A percentile compares a stretch with the other conserved stretches of the same genome.
Conservation (phyloP, 179 eudicot species). For the Gypsophila paniculata region DNA sequence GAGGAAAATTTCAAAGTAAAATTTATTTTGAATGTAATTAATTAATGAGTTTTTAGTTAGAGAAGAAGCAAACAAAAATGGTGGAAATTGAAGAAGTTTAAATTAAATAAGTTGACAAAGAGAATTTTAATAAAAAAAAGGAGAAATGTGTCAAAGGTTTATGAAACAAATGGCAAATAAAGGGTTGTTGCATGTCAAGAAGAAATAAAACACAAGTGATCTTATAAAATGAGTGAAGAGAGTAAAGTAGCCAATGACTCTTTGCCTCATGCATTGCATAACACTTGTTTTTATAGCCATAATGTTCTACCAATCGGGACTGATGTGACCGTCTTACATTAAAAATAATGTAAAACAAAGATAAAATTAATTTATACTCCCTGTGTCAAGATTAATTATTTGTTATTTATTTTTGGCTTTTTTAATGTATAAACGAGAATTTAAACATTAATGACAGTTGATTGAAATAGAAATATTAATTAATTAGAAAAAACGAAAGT, state of each 20-base stretch:
- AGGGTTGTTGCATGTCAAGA: constrained; percentile 25
- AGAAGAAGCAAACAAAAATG: background rate
- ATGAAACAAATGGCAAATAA: constrained; percentile 24
- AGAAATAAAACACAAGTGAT: background rate
- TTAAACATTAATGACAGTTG: too few species aligned
- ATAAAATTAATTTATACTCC: too few species aligned
- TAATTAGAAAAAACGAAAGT: too few species aligned
- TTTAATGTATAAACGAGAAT: too few species aligned
- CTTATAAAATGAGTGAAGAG: background rate
- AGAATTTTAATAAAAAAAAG: background rate
- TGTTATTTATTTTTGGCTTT: too few species aligned
- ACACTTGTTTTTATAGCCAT: constrained; percentile 32
- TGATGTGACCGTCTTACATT: too few species aligned
- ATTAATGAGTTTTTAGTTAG: background rate
- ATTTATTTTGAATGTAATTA: background rate
- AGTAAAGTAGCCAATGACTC: constrained; percentile 8
- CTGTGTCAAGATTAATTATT: too few species aligned
- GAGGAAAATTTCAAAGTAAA: background rate
- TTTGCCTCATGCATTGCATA: constrained; percentile 26
- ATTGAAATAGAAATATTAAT: too few species aligned
- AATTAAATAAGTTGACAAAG: constrained; percentile 10
- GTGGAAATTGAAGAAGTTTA: background rate
- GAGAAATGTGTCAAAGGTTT: constrained; percentile 6
- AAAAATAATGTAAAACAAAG: too few species aligned
- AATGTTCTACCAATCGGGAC: background rate